A percentile compares a stretch with the other conserved stretches of the same genome.
phyloP scores from a whole-genome alignment of 2,329 filamentous ascomycete species.

The Sporothrix luriei region DNA sequence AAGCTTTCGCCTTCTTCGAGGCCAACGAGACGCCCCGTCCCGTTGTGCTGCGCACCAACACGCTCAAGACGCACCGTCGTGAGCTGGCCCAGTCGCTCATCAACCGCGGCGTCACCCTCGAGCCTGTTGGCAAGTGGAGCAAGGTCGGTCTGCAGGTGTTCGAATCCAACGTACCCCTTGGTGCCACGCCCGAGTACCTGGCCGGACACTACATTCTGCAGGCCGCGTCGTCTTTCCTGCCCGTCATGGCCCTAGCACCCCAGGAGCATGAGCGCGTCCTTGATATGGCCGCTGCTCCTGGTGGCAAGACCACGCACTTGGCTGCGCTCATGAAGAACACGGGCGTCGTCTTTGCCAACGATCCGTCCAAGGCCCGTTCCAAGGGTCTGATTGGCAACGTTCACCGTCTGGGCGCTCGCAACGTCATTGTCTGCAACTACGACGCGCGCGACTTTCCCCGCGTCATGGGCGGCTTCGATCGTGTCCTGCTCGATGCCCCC shows the following conservation, averaged over 20 bases:
- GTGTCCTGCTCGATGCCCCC: slow-evolving; percentile 89
- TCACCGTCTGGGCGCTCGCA: slow-evolving; percentile 88
- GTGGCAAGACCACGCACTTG: slow-evolving; percentile 94
- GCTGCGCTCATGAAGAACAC: slow-evolving; percentile 99
- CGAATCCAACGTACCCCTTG: slow-evolving; percentile 79
- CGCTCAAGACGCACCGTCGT: slow-evolving; percentile 72
- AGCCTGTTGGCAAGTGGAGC: slow-evolving; percentile 97
- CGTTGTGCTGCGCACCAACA: slow-evolving; percentile 96
- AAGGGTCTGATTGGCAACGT: slow-evolving; percentile 99
- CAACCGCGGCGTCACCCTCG: slow-evolving; percentile 92
- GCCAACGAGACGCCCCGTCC: slow-evolving; percentile 92
- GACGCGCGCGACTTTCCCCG: slow-evolving; percentile 92
- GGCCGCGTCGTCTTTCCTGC: slow-evolving; percentile 93
- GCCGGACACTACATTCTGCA: slow-evolving; percentile 98
- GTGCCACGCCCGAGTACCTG: slow-evolving; percentile 95
- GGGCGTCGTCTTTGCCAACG: slow-evolving; percentile 92
- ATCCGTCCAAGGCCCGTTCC: slow-evolving; percentile 87
- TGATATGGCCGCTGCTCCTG: slow-evolving; percentile 92
- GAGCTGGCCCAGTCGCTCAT: slow-evolving; percentile 92
- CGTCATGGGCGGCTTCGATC: slow-evolving; percentile 93
- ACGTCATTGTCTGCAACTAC: slow-evolving; percentile 93
- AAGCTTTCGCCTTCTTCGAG: slow-evolving; percentile 98
- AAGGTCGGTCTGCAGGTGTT: slow-evolving; percentile 98
- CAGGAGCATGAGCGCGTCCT: slow-evolving; percentile 90
- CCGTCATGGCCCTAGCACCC: slow-evolving; percentile 94